Conservation (phyloP, 2,329 filamentous ascomycete genomes). For the Emericellopsis atlantica region DNA sequence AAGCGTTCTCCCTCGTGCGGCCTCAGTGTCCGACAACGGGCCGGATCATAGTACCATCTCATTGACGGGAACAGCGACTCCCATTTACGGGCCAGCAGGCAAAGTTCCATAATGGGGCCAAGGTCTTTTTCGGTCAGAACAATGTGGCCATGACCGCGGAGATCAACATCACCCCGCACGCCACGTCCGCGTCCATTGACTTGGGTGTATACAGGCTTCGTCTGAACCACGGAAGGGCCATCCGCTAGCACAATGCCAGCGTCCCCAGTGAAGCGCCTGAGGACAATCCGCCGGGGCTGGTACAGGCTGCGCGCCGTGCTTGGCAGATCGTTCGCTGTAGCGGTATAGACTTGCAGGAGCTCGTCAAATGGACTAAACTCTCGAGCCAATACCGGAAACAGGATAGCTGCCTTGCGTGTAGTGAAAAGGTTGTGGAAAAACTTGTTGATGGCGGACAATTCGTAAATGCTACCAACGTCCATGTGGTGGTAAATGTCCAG, state of each 20-base stretch:
- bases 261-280: slow-evolving; percentile 21
- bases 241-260: slow-evolving; percentile 11
- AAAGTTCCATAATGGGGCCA: slow-evolving; percentile 17
- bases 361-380: slow-evolving; percentile 31
- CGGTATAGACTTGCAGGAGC: slow-evolving; percentile 32
- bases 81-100: slow-evolving; percentile 23
- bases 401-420: slow-evolving; percentile 24
- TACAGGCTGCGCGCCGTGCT: slow-evolving; percentile 17
- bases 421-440: slow-evolving; percentile 26
- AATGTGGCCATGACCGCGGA: slow-evolving; percentile 5
- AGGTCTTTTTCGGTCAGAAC: slow-evolving; percentile 20
- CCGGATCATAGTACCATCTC: slow-evolving; percentile 31
- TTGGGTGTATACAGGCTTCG: slow-evolving; percentile 7
- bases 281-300: slow-evolving; percentile 23
- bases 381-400: slow-evolving; percentile 25
- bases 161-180: neutral
- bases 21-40: slow-evolving; percentile 29
- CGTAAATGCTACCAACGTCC: slow-evolving; percentile 25
- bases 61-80: slow-evolving; percentile 27
- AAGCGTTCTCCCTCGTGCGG: slow-evolving; percentile 30
- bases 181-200: slow-evolving; percentile 10
- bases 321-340: slow-evolving; percentile 21
- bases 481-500: slow-evolving; percentile 33
- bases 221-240: neutral
- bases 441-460: slow-evolving; percentile 22